Evolutionary conservation across 148 eudicot genomes (phyloP), one percentile per base, ranked within the genome.

Genomic region (Rhododendron henanense): DNA sequence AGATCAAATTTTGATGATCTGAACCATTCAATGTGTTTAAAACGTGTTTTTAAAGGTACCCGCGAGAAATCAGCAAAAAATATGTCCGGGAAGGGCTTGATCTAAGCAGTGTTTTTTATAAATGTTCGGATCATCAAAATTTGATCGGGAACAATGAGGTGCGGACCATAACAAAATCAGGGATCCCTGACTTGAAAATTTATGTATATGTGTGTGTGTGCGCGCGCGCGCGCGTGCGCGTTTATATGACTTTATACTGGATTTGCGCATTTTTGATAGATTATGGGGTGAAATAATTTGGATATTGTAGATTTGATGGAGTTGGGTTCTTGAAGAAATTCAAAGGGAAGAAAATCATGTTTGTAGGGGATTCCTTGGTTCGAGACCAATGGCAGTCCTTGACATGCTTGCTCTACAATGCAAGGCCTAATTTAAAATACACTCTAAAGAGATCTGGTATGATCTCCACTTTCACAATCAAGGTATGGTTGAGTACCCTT

Each of bases 371-470:
- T 28, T 83, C 85, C 16, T 23, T 83, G 77, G 50, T 31, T 45
- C 35, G 53, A 41, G 57, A 83, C 77, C 85, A 83, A 18, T 83
- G 85, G 85, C 57, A 63, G 77, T 83, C 85, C 15, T 45, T 83
- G 1, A 83, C 35, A n/a, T 83, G 84, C 76, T 37, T 83, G 75
- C 76, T 83, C 23, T 44, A 44, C n/a, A 83, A 41, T n/a, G 53
- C 84, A 23, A 48, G 23, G 1, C 55, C 76, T 3, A 61, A 61
- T 6, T 7, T 44, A 1, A 57, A 33, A 11, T 83, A 65, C 55
- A 65, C n/a, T 13, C 76, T 65, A 8, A 11, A 28, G 2, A 83
- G 84, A 25, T 31, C 69, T 18, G 76, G 37, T 2, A 5, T 23
- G 53, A 61, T 61, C 25, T 83, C 84, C 55, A 65, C 35, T 0